These are phyloP conservation scores for Eucalyptus victrix DNA, from an alignment of 345 rosid species.

Conservation along the genomic window DNA sequence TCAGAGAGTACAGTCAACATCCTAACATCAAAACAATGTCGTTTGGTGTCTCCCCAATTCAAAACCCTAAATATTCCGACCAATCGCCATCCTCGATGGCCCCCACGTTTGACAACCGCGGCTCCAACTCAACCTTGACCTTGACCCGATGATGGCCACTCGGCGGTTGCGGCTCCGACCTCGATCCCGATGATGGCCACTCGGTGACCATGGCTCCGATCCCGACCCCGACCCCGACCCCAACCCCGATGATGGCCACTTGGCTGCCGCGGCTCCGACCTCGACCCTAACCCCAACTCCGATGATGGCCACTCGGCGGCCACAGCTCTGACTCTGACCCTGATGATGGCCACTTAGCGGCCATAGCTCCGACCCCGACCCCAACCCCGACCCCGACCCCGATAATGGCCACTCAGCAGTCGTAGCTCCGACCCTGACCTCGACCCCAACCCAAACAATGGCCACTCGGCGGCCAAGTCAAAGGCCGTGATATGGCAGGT, in stretches of 20 bases:
- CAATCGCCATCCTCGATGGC: rapidly evolving
- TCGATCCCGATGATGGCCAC: too few relatives aligned
- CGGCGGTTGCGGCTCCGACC: rapidly evolving
- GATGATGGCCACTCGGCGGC: too few relatives aligned
- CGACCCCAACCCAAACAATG: too few relatives aligned
- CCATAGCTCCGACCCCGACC: rapidly evolving
- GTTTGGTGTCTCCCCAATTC: too few relatives aligned
- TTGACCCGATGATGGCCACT: too few relatives aligned
- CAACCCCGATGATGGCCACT: too few relatives aligned
- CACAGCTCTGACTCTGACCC: rapidly evolving
- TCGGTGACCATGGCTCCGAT: rapidly evolving
- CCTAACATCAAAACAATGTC: rapidly evolving
- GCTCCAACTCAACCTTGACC: rapidly evolving
- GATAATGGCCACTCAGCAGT: rapidly evolving
- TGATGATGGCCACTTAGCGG: too few relatives aligned
- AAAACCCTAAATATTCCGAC: too few relatives aligned
- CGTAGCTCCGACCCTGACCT: rapidly evolving
- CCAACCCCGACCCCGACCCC: rapidly evolving
- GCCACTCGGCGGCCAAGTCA: too few relatives aligned
- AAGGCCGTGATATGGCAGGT: too few relatives aligned
- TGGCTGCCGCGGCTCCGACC: rapidly evolving
- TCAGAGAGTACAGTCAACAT: too few relatives aligned
- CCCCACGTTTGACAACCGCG: rapidly evolving
- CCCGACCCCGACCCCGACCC: too few relatives aligned
- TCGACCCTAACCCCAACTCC: rapidly evolving